These are phyloP conservation scores for Pterula multifida DNA, from an alignment of 1,284 basidiomycete species.

Conservation along the genomic window DNA sequence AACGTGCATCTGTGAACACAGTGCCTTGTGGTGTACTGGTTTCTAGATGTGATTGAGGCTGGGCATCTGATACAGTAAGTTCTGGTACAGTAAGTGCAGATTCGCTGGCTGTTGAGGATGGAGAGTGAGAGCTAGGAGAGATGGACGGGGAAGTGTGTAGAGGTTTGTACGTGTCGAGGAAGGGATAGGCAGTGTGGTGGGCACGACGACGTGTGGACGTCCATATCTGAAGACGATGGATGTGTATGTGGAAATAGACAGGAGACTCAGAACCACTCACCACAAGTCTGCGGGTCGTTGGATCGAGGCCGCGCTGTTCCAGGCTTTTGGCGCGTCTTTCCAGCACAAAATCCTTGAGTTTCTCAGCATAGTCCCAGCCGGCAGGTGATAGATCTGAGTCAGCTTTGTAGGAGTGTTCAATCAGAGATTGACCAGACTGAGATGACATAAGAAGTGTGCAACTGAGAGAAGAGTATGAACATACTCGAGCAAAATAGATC, in stretches of 20 bases:
- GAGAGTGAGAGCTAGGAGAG: slow-evolving; percentile 5
- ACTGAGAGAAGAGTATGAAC: slow-evolving; percentile 16
- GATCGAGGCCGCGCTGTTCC: slow-evolving; percentile 54
- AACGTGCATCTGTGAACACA: slow-evolving; percentile 9
- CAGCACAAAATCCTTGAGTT: slow-evolving; percentile 75
- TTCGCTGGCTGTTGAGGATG: too few relatives aligned
- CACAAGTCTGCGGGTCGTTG: slow-evolving; percentile 58
- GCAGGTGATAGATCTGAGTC: slow-evolving; percentile 93
- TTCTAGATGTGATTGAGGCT: too few relatives aligned
- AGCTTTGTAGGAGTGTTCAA: slow-evolving; percentile 98
- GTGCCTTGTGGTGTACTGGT: too few relatives aligned
- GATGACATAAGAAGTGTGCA: slow-evolving; percentile 1
- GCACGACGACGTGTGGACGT: slow-evolving; percentile 89
- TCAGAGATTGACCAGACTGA: slow-evolving; percentile 87
- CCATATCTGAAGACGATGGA: slow-evolving; percentile 63
- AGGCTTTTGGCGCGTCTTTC: slow-evolving; percentile 61
- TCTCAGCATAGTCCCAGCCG: slow-evolving; percentile 91
- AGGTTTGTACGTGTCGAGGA: slow-evolving; percentile 39
- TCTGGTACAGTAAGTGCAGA: too few relatives aligned
- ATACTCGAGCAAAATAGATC: slow-evolving; percentile 86
- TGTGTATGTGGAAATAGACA: not conserved
- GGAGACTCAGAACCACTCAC: slow-evolving; percentile 29
- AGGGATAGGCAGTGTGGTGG: slow-evolving; percentile 94
- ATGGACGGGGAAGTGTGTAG: slow-evolving; percentile 3
- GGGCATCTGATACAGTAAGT: too few relatives aligned